These are phyloP conservation scores for Bruguiera sexangula DNA, from an alignment of 345 rosid species.

Conservation along the genomic window DNA sequence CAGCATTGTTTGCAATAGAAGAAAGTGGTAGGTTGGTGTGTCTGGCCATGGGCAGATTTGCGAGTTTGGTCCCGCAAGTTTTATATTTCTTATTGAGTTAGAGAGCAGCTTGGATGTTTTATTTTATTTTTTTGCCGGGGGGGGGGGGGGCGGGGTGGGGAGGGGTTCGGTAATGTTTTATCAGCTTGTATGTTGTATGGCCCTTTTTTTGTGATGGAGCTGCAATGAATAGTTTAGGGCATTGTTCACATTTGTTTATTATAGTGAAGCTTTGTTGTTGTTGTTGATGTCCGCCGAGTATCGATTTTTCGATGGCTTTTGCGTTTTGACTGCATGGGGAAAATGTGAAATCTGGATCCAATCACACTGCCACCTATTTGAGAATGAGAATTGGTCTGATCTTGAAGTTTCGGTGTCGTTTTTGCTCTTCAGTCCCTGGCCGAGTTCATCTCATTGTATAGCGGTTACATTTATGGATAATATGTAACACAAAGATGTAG, in stretches of 20 bases:
- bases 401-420: too few species aligned
- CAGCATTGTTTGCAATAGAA: conserved; percentile 19
- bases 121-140: too few species aligned
- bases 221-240: conserved; percentile 31
- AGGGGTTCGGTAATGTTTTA: conserved; percentile 19
- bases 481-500: too few species aligned
- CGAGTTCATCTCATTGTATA: too few species aligned
- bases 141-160: not conserved
- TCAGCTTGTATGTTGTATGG: conserved; percentile 23
- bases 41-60: conserved; percentile 38
- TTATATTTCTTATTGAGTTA: conserved; percentile 4
- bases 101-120: conserved; percentile 28
- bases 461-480: too few species aligned
- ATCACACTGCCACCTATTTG: too few species aligned
- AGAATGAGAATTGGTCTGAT: too few species aligned
- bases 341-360: too few species aligned
- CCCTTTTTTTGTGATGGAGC: conserved; percentile 16
- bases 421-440: too few species aligned
- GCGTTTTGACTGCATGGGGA: too few species aligned
- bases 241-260: conserved; percentile 26
- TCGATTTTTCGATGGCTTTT: too few species aligned
- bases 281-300: too few species aligned
- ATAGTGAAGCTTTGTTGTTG: conserved; percentile 23
- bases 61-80: conserved; percentile 22
- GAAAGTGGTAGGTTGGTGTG: conserved; percentile 38